phyloP scores from a whole-genome alignment of 140 eudicot species.

The Anethum foeniculum region DNA sequence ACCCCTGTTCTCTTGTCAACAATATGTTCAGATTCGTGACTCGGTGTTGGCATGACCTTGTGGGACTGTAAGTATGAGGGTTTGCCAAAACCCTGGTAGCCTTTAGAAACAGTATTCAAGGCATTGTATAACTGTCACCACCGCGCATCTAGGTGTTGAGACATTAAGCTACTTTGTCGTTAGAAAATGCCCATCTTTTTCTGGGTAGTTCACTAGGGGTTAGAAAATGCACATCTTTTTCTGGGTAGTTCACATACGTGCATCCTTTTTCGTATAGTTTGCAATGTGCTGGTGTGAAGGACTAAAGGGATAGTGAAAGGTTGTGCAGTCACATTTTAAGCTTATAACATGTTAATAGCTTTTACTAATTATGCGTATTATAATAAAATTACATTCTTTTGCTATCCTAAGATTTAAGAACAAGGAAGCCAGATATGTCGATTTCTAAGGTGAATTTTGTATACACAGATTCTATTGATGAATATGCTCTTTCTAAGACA shows the following conservation, averaged over 20 bases:
- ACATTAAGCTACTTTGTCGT: too few relatives aligned
- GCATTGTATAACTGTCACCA: too few relatives aligned
- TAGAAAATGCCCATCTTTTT: too few relatives aligned
- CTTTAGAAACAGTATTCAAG: too few relatives aligned
- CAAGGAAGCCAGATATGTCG: background rate
- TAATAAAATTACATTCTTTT: background rate
- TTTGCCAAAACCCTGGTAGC: background rate
- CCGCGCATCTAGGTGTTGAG: too few relatives aligned
- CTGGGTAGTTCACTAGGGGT: too few relatives aligned
- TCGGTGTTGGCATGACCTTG: background rate
- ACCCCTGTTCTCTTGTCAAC: background rate
- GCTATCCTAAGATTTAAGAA: background rate
- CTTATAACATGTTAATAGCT: background rate
- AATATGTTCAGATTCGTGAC: background rate
- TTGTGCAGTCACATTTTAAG: background rate
- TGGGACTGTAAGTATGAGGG: background rate
- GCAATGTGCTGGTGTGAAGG: too few relatives aligned
- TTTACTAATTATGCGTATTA: background rate
- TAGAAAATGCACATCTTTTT: too few relatives aligned
- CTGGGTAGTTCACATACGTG: too few relatives aligned
- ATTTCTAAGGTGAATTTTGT: background rate
- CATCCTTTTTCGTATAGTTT: too few relatives aligned
- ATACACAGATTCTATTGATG: constrained; percentile 8
- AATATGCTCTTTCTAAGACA: constrained; percentile 3
- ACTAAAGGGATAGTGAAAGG: background rate